Percentiles rank a stretch among this genome's conserved stretches.
Conservation (phyloP, 345 rosid species). For the Populus alba region DNA sequence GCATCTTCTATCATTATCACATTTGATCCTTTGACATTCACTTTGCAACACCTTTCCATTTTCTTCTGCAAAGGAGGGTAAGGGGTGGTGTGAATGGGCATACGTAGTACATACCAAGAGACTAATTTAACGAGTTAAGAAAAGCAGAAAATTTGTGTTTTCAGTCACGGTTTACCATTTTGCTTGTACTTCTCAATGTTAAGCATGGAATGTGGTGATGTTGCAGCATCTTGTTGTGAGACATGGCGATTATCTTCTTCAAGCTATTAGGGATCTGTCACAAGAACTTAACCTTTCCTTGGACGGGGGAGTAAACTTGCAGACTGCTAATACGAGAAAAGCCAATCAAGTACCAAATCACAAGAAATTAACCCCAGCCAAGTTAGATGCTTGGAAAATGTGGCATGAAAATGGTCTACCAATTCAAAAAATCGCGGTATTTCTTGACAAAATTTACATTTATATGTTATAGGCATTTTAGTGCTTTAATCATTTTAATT, state of each 20-base stretch:
- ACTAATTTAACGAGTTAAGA: background rate
- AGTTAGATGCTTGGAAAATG: slow-evolving; percentile 47
- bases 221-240: slow-evolving; percentile 43
- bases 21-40: background rate
- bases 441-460: slow-evolving; percentile 8
- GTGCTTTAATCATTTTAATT: background rate
- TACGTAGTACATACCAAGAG: background rate
- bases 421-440: slow-evolving; percentile 38
- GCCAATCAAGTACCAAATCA: slow-evolving; percentile 6
- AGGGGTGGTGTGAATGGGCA: background rate
- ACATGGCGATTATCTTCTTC: slow-evolving; percentile 43
- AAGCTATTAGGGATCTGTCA: slow-evolving; percentile 29
- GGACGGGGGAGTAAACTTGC: slow-evolving; percentile 31
- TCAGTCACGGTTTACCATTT: background rate
- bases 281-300: slow-evolving; percentile 38
- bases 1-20: background rate
- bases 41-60: background rate
- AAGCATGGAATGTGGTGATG: slow-evolving; percentile 2
- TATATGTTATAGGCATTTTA: background rate
- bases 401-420: slow-evolving; percentile 45
- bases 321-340: slow-evolving; percentile 8
- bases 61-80: background rate
- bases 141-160: background rate
- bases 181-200: background rate
- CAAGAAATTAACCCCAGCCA: slow-evolving; percentile 31